A percentile compares a stretch with the other conserved stretches of the same genome.
These are phyloP conservation scores for Collybiopsis confluens DNA, from an alignment of 768 basidiomycete genomes.

Conservation along the genomic window DNA sequence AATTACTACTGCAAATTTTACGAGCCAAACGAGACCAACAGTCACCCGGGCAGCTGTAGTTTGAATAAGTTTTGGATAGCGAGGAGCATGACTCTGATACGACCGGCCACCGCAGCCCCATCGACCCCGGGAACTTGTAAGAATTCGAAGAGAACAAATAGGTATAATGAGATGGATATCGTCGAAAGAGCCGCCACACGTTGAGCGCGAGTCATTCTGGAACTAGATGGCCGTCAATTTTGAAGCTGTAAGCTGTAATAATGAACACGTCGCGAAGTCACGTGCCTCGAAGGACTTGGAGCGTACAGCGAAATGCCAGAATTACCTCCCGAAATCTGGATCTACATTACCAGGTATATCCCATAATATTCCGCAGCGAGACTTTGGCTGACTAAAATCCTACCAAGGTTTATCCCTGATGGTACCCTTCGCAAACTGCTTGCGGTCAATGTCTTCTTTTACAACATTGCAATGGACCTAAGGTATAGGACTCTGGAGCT, in stretches of 20 bases:
- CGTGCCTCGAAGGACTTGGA: too few relatives aligned
- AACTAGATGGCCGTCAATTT: not conserved
- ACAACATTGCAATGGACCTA: slow-evolving; percentile 25
- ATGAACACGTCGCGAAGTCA: not conserved
- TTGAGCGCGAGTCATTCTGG: slow-evolving; percentile 59
- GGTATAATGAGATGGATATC: slow-evolving; percentile 43
- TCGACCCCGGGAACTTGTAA: slow-evolving; percentile 54
- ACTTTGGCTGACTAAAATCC: too few relatives aligned
- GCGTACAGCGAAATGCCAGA: not conserved
- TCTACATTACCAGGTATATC: slow-evolving; percentile 24
- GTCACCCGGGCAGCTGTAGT: slow-evolving; percentile 79
- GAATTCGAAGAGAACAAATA: slow-evolving; percentile 51
- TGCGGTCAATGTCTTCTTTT: slow-evolving; percentile 28
- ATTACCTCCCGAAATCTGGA: slow-evolving; percentile 30
- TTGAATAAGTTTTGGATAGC: not conserved
- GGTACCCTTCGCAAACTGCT: slow-evolving; percentile 20
- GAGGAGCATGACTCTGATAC: slow-evolving; percentile 40
- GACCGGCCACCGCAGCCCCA: slow-evolving; percentile 47
- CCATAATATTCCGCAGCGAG: slow-evolving; percentile 12
- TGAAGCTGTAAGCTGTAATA: not conserved
- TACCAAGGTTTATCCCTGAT: slow-evolving; percentile 24
- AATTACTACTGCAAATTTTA: too few relatives aligned
- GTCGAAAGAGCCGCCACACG: slow-evolving; percentile 45
- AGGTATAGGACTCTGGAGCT: slow-evolving; percentile 24
- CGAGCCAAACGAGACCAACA: slow-evolving; percentile 74